Conservation (phyloP, 1,284 basidiomycete genomes). For the Leccinum griseonigrum region DNA sequence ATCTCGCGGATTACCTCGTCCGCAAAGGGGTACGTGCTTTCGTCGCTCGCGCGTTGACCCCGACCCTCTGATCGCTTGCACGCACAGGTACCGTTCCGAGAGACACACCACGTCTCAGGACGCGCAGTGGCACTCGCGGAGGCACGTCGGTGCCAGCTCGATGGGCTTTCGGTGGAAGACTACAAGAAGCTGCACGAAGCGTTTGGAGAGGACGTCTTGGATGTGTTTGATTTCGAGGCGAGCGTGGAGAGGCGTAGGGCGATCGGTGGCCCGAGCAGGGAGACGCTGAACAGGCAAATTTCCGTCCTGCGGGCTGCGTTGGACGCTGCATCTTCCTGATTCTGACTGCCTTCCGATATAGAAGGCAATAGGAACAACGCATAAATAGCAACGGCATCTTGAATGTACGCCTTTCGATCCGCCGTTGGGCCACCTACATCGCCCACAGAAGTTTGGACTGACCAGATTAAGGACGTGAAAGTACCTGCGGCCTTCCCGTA, state of each 20-base stretch:
- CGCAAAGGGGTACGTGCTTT: conserved; percentile 81
- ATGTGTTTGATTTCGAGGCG: conserved; percentile 90
- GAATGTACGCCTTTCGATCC: no score
- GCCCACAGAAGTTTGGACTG: no score
- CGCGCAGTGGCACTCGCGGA: conserved; percentile 95
- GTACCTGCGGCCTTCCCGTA: no score
- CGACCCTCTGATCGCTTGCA: not conserved
- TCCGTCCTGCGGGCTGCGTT: conserved; percentile 53
- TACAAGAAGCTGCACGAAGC: conserved; percentile 73
- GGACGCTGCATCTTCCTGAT: not conserved
- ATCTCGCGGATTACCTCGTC: conserved; percentile 96
- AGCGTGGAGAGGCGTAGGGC: conserved; percentile 94
- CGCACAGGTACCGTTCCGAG: conserved; percentile 88
- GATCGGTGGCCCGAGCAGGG: conserved; percentile 87
- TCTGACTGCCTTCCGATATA: not conserved
- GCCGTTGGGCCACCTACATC: no score
- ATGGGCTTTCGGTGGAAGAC: conserved; percentile 79
- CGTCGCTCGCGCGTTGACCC: not conserved
- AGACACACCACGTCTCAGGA: conserved; percentile 98
- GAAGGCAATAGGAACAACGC: no score
- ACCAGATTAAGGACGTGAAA: no score
- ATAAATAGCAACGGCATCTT: no score
- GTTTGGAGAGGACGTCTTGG: conserved; percentile 80
- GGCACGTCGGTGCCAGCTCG: conserved; percentile 74
- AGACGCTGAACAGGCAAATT: conserved; percentile 87